These are phyloP conservation scores for Geosmithia flava DNA, from an alignment of 2,329 filamentous ascomycete species.

Conservation along the genomic window DNA sequence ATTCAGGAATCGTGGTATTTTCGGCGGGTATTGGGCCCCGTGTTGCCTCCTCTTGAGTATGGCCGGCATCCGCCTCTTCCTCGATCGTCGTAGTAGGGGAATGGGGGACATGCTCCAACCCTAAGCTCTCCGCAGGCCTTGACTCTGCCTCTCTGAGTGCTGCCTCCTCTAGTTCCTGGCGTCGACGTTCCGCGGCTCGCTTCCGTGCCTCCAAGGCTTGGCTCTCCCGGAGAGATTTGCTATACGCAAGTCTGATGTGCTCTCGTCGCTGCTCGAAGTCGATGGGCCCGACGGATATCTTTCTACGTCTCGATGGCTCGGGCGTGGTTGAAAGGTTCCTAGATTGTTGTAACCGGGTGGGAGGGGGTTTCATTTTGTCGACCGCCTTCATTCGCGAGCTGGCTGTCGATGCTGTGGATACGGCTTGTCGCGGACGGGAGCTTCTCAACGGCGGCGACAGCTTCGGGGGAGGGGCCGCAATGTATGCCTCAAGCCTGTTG, in stretches of 20 bases:
- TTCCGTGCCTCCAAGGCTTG: conserved; percentile 46
- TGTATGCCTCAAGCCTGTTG: conserved; percentile 58
- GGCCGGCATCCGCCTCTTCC: not conserved
- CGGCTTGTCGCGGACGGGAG: conserved; percentile 67
- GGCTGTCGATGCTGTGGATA: conserved; percentile 62
- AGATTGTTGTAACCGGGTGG: conserved; percentile 4
- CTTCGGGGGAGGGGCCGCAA: conserved; percentile 57
- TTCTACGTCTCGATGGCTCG: conserved; percentile 26
- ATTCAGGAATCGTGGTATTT: not conserved
- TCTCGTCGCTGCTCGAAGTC: conserved; percentile 76
- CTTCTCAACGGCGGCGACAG: conserved; percentile 70
- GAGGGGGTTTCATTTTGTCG: conserved; percentile 27
- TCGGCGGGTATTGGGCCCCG: not conserved
- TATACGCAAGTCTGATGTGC: conserved; percentile 75
- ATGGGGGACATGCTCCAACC: conserved; percentile 4
- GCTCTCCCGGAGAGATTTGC: conserved; percentile 65
- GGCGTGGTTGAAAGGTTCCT: not conserved
- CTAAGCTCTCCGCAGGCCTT: conserved; percentile 5
- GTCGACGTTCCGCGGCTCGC: conserved; percentile 37
- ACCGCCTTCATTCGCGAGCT: conserved; percentile 54
- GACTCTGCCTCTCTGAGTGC: conserved; percentile 23
- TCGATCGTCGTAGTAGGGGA: conserved; percentile 1
- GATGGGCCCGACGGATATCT: conserved; percentile 57
- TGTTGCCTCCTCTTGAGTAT: not conserved
- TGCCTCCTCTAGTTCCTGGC: conserved; percentile 36